Evolutionary conservation across 257 asterid genomes (phyloP), one percentile per base, ranked within the genome.

Genomic region (Capsicum baccatum): DNA sequence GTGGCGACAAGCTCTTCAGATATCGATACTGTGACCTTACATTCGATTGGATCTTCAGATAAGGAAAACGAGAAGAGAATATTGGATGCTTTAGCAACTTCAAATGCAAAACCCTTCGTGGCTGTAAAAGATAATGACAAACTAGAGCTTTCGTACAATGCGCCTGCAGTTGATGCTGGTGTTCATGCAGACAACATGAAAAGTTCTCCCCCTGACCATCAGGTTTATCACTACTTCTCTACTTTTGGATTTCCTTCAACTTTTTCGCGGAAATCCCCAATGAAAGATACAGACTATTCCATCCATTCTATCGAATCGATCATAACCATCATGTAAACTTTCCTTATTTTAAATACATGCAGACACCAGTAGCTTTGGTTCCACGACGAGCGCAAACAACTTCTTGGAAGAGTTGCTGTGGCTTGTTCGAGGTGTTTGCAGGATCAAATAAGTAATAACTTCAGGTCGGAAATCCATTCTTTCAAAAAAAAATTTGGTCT

Each of bases 341-440:
- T 56, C 15, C 26, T 66, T 63, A 35, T 19, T 15, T 26, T 47
- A 48, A 35, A 56, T 52, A 33, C 55, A 55, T 74, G 90, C 89
- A 91, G 95, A 89, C 88, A 10, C 73, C 85, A 85, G 86, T 87
- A 50, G 87, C 79, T 62, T 89, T 87, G 78, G 83, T 55, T 84
- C 86, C 73, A 54, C 88, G 21, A 33, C 92, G 86, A 5, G 87
- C 42, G 76, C 85, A 87, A 83, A 52, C 60, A 19, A 87, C 94
- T 67, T 90, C 95, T 3, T 93, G 95, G 95, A 93, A 91, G 91
- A 69, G 92, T 86, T 93, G 97, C 55, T 93, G 97, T 90, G 97
- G 95, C 78, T 88, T 93, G 55, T 91, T 92, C 85, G 97, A 92
- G 85, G 78, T 88, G 89, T 88, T 93, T 60, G 17, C 89, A 15